Conservation (phyloP, 768 basidiomycete genomes). For the Mycena rebaudengoi region DNA sequence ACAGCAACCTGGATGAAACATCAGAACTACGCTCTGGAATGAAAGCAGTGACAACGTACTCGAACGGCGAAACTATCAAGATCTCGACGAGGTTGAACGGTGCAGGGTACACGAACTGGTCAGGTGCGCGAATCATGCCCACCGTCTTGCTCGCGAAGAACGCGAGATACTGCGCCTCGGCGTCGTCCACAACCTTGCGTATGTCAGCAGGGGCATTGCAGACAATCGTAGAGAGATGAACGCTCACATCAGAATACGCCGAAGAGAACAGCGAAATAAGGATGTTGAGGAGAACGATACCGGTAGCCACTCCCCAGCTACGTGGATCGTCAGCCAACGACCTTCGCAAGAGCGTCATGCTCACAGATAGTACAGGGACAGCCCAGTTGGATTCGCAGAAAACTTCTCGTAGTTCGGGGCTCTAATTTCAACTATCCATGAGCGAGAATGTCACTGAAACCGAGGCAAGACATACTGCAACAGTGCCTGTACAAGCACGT, state of each 20-base stretch:
- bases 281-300: slow-evolving; percentile 86
- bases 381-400: slow-evolving; percentile 56
- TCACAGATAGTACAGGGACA: slow-evolving; percentile 83
- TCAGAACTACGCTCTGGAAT: slow-evolving; percentile 1
- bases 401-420: slow-evolving; percentile 76
- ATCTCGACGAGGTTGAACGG: slow-evolving; percentile 92
- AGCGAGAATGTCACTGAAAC: too few species aligned
- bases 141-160: slow-evolving; percentile 92
- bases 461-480: too few species aligned
- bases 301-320: slow-evolving; percentile 27
- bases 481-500: slow-evolving; percentile 81
- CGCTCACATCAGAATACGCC: slow-evolving; percentile 86
- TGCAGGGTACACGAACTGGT: slow-evolving; percentile 88
- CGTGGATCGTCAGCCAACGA: slow-evolving; percentile 6
- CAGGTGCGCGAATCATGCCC: slow-evolving; percentile 86
- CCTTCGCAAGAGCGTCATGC: slow-evolving; percentile 27
- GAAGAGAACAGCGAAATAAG: slow-evolving; percentile 96
- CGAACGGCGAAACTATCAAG: slow-evolving; percentile 83
- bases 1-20: slow-evolving; percentile 46
- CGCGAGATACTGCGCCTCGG: slow-evolving; percentile 89
- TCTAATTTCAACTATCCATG: too few species aligned
- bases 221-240: background rate
- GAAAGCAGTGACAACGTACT: slow-evolving; percentile 60
- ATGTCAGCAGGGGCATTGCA: background rate
- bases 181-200: slow-evolving; percentile 76